phyloP scores from a whole-genome alignment of 2,329 filamentous ascomycete species.

The Aureobasidium vineae region DNA sequence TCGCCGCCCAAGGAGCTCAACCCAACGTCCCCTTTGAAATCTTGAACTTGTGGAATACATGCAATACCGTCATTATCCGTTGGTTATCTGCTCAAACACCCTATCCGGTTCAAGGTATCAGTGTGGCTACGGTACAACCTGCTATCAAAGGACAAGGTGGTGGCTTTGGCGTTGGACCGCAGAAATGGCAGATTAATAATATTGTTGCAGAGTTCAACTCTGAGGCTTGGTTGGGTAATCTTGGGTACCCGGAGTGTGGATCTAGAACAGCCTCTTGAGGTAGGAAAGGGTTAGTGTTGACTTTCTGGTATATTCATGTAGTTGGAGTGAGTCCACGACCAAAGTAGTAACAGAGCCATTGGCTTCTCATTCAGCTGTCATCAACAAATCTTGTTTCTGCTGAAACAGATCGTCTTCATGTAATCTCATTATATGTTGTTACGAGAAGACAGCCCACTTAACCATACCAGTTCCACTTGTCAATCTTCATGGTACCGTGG shows the following conservation, averaged over 20 bases:
- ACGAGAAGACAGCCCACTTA: background rate
- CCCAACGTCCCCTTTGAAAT: conserved; percentile 36
- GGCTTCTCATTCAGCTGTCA: too few relatives aligned
- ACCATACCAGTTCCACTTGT: conserved; percentile 53
- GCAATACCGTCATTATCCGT: conserved; percentile 35
- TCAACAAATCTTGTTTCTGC: too few relatives aligned
- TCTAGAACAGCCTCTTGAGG: background rate
- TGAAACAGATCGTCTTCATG: too few relatives aligned
- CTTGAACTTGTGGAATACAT: conserved; percentile 35
- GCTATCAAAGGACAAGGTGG: conserved; percentile 4
- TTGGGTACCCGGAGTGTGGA: conserved; percentile 21
- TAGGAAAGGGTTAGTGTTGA: background rate
- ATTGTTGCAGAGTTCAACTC: conserved; percentile 40
- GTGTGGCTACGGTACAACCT: conserved; percentile 2
- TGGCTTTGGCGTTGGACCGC: background rate
- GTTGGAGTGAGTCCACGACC: background rate
- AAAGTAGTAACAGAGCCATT: too few relatives aligned
- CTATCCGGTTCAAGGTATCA: conserved; percentile 32
- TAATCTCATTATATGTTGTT: background rate
- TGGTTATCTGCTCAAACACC: conserved; percentile 35
- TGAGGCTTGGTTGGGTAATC: conserved; percentile 35
- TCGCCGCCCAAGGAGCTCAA: conserved; percentile 36
- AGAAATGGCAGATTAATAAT: conserved; percentile 36
- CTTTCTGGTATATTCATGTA: background rate
- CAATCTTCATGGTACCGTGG: conserved; percentile 86